phyloP scores from a whole-genome alignment of 495 filamentous ascomycete species.

The Annulohypoxylon moriforme region DNA sequence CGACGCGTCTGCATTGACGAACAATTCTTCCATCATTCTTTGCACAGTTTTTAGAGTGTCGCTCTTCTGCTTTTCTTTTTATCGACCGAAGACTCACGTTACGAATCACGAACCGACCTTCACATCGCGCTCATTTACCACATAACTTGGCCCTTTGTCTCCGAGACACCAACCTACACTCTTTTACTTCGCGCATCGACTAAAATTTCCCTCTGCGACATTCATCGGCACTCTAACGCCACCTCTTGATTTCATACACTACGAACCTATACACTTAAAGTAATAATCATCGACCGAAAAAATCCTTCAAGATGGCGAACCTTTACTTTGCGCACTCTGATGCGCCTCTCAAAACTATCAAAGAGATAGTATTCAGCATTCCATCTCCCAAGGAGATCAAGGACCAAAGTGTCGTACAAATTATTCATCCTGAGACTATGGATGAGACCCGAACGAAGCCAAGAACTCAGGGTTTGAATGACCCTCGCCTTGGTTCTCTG shows the following conservation, averaged over 20 bases:
- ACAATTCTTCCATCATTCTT: conserved; percentile 43
- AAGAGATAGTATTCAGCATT: conserved; percentile 99
- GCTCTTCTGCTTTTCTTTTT: conserved; percentile 21
- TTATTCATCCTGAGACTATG: conserved; percentile 98
- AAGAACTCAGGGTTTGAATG: conserved; percentile 88
- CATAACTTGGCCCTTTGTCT: conserved; percentile 11
- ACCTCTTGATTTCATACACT: background rate
- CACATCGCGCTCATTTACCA: conserved; percentile 10
- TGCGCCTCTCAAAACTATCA: conserved; percentile 92
- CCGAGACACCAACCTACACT: conserved; percentile 3
- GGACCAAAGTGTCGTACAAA: conserved; percentile 91
- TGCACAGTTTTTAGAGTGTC: conserved; percentile 9
- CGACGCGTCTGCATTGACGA: conserved; percentile 31
- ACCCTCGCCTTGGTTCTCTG: conserved; percentile 92
- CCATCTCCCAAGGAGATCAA: conserved; percentile 98
- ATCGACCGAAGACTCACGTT: conserved; percentile 18
- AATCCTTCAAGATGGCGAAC: conserved; percentile 80
- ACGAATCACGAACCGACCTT: conserved; percentile 38
- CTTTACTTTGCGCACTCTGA: conserved; percentile 91
- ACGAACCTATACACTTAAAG: background rate
- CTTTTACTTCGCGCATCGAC: conserved; percentile 20
- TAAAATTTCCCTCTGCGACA: background rate
- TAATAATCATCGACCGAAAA: conserved; percentile 14
- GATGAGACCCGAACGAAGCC: conserved; percentile 90
- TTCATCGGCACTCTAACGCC: background rate